Percentiles rank a stretch among this genome's conserved stretches.
phyloP scores from a whole-genome alignment of 805 yeast species.

The Starmera caribaea region DNA sequence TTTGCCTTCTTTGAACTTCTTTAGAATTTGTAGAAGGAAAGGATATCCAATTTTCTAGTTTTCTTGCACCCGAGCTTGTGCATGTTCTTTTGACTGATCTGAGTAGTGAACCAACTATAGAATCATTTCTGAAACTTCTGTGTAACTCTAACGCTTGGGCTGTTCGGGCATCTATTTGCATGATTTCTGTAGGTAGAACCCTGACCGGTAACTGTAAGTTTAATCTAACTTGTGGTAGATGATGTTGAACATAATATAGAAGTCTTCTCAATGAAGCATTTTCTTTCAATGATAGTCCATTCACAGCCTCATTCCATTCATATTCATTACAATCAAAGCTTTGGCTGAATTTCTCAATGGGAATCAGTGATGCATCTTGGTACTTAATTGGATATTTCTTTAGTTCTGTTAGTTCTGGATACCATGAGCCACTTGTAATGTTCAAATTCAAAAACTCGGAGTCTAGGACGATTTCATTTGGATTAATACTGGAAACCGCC shows the following conservation, averaged over 20 bases:
- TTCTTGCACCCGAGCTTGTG: constrained; percentile 73
- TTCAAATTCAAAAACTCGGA: constrained; percentile 31
- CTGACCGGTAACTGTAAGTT: constrained; percentile 60
- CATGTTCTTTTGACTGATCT: constrained; percentile 64
- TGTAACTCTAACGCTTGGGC: constrained; percentile 67
- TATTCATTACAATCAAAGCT: constrained; percentile 28
- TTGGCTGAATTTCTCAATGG: constrained; percentile 25
- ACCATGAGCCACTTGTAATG: constrained; percentile 41
- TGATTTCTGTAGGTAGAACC: constrained; percentile 37
- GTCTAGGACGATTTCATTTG: constrained; percentile 66
- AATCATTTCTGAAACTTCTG: constrained; percentile 44
- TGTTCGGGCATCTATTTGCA: constrained; percentile 79
- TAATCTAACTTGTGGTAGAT: constrained; percentile 58
- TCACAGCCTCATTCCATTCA: constrained; percentile 15
- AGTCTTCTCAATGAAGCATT: constrained; percentile 52
- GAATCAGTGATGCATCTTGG: constrained; percentile 31
- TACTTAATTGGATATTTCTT: constrained; percentile 44
- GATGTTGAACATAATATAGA: constrained; percentile 60
- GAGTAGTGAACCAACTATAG: constrained; percentile 59
- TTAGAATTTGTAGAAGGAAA: constrained; percentile 59
- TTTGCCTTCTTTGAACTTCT: constrained; percentile 50
- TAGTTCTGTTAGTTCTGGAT: constrained; percentile 47
- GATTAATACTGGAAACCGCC: constrained; percentile 68
- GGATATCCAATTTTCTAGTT: constrained; percentile 73
- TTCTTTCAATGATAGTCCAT: constrained; percentile 35